Evolutionary conservation across 2,329 filamentous ascomycete species (phyloP).

Genomic region (Helotiales sp.): DNA sequence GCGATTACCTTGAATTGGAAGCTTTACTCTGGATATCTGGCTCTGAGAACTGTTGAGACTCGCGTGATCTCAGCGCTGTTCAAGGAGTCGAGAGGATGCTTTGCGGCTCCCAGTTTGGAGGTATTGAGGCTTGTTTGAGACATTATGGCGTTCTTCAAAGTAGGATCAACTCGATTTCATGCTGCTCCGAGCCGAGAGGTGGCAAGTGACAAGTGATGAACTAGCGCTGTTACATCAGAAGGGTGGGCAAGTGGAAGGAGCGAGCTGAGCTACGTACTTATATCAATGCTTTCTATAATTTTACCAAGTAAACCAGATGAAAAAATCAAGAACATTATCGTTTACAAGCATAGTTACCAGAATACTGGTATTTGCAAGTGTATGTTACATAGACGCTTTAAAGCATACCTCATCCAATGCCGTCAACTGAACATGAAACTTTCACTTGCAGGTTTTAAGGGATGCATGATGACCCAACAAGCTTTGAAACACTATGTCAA

Average conservation of each 20-base stretch:
- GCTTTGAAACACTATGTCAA: too few species aligned
- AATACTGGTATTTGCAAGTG: too few species aligned
- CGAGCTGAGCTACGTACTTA: background rate
- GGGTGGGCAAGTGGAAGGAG: conserved; percentile 1
- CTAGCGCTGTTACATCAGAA: background rate
- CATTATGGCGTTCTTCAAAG: background rate
- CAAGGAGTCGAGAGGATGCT: conserved; percentile 36
- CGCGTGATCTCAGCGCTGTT: conserved; percentile 31
- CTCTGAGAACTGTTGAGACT: conserved; percentile 32
- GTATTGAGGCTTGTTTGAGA: background rate
- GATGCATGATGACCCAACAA: too few species aligned
- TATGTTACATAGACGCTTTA: too few species aligned
- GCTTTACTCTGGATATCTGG: conserved; percentile 20
- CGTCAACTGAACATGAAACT: too few species aligned
- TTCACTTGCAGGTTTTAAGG: too few species aligned
- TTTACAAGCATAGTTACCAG: too few species aligned
- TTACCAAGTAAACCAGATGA: background rate
- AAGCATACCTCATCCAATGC: too few species aligned
- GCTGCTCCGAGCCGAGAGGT: background rate
- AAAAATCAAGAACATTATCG: too few species aligned
- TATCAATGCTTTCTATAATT: background rate
- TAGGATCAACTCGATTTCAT: background rate
- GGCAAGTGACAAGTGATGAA: background rate
- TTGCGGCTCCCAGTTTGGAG: background rate
- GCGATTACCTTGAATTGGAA: conserved; percentile 37